These are phyloP conservation scores for Arthromyces matolae DNA, from an alignment of 768 basidiomycete genomes.

Conservation along the genomic window DNA sequence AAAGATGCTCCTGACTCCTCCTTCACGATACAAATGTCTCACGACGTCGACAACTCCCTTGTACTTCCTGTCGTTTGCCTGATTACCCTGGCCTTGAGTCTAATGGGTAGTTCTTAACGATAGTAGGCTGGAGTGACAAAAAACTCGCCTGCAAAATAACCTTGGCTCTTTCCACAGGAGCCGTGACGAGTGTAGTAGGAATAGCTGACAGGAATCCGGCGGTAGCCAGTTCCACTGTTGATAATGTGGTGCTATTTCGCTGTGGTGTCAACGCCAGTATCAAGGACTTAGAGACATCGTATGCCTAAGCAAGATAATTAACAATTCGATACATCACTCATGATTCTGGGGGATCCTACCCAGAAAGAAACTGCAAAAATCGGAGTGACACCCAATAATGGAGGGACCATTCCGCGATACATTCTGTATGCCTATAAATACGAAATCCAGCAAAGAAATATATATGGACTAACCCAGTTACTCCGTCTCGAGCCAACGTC, in stretches of 20 bases:
- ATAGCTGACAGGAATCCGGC: constrained; percentile 95
- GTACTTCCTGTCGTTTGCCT: constrained; percentile 58
- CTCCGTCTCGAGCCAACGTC: constrained; percentile 86
- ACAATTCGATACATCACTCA: background rate
- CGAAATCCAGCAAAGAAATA: background rate
- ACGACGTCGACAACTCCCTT: constrained; percentile 92
- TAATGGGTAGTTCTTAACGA: constrained; percentile 26
- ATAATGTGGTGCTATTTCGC: constrained; percentile 58
- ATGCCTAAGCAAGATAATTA: constrained; percentile 53
- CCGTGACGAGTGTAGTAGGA: constrained; percentile 89
- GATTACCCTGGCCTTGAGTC: constrained; percentile 81
- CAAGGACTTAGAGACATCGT: constrained; percentile 87
- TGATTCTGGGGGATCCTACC: constrained; percentile 45
- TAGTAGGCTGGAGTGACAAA: background rate
- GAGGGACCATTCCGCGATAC: constrained; percentile 92
- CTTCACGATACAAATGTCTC: constrained; percentile 87
- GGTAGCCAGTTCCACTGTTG: constrained; percentile 75
- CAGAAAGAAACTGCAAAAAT: constrained; percentile 98
- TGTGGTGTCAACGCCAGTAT: constrained; percentile 79
- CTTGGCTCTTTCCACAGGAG: constrained; percentile 95
- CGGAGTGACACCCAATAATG: constrained; percentile 91
- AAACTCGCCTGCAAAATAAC: constrained; percentile 80
- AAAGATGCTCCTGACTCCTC: constrained; percentile 87
- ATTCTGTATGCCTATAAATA: constrained; percentile 34
- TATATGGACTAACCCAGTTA: constrained; percentile 61